These are phyloP conservation scores for Spinellus fusiger DNA, from an alignment of 192 early-diverging fungal genomes.

Conservation along the genomic window DNA sequence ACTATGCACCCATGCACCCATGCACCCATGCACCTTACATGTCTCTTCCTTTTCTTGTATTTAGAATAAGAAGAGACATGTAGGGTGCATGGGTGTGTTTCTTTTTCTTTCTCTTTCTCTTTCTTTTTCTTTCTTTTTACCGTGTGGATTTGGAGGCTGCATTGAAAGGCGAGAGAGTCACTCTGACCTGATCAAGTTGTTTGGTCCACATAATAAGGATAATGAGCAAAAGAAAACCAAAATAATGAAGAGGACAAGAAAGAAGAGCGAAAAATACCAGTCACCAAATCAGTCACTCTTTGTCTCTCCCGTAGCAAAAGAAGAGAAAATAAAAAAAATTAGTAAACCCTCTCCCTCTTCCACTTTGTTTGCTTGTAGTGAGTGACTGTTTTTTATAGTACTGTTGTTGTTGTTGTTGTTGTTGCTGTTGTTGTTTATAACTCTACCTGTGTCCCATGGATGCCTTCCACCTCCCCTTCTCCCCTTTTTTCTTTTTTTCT, in stretches of 20 bases:
- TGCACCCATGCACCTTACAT: background rate
- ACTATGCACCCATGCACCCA: background rate
- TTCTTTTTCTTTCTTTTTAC: constrained; percentile 20
- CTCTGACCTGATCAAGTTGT: constrained; percentile 45
- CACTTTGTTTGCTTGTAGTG: too few relatives aligned
- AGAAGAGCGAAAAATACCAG: too few relatives aligned
- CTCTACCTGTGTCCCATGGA: too few relatives aligned
- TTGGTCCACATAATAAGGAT: constrained; percentile 23
- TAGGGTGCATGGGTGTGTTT: too few relatives aligned
- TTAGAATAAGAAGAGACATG: background rate
- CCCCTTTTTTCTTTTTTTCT: constrained; percentile 2
- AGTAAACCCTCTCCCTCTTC: too few relatives aligned
- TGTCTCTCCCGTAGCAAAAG: too few relatives aligned
- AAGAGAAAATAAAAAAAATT: too few relatives aligned
- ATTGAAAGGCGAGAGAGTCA: constrained; percentile 46
- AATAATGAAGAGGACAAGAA: background rate
- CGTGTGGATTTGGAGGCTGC: constrained; percentile 39
- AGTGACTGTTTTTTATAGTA: too few relatives aligned
- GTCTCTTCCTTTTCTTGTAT: too few relatives aligned
- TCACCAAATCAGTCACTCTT: too few relatives aligned
- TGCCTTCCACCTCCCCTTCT: background rate
- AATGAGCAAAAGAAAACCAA: background rate
- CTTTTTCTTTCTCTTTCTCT: background rate
- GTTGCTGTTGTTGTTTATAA: too few relatives aligned
- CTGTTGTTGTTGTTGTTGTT: too few relatives aligned